Evolutionary conservation across 73 alveolate species (phyloP).

Genomic region (Paramecium tetraurelia): DNA sequence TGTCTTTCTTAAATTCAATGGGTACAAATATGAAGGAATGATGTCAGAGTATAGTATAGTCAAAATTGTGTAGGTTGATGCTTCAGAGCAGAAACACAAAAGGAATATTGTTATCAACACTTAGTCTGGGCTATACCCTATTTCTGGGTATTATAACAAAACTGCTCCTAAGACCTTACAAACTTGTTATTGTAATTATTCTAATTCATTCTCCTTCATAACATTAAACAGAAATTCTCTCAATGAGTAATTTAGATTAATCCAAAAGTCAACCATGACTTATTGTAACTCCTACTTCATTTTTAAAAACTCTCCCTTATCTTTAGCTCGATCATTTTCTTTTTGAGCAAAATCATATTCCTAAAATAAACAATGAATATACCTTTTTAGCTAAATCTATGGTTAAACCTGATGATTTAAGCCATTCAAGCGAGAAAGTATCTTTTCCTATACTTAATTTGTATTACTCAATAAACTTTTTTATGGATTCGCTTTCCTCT

Average conservation of each 20-base stretch:
- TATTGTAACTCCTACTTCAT: background rate
- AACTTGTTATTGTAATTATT: background rate
- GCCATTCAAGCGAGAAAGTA: constrained; percentile 18
- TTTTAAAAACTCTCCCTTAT: background rate
- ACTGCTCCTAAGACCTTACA: background rate
- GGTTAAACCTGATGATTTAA: background rate
- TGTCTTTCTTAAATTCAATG: background rate
- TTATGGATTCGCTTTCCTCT: background rate
- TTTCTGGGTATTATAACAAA: constrained; percentile 9
- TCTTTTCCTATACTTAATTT: background rate
- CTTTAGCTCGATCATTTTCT: background rate
- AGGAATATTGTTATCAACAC: background rate
- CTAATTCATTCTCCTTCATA: background rate
- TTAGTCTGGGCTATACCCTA: constrained; percentile 22
- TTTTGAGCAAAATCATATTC: background rate
- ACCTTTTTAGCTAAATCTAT: background rate
- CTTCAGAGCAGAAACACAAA: constrained; percentile 39
- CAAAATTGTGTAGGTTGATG: background rate
- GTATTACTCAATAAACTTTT: background rate
- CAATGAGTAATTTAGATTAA: background rate
- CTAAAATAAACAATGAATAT: background rate
- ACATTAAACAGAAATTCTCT: background rate
- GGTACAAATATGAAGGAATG: background rate
- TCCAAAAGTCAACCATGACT: background rate
- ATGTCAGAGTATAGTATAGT: background rate